These are phyloP conservation scores for Stephania yunnanensis DNA, from an alignment of 164 flowering plant species.

Conservation along the genomic window DNA sequence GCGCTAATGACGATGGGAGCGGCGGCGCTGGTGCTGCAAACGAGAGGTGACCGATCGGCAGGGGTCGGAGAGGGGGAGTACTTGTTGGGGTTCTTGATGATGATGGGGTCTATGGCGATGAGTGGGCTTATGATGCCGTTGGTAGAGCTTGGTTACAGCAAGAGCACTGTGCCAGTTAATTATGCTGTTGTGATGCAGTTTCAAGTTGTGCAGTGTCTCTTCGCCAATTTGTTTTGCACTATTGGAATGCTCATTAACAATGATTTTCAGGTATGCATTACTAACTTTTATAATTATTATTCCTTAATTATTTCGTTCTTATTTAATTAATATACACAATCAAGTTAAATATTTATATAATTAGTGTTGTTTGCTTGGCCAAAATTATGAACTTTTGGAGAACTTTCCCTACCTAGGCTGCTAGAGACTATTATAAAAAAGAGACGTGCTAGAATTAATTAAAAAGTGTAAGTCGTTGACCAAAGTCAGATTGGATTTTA, in stretches of 20 bases:
- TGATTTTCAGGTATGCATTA: constrained; percentile 30
- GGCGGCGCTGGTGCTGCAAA: constrained; percentile 13
- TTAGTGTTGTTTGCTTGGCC: too few species aligned
- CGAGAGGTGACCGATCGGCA: constrained; percentile 17
- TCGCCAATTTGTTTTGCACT: constrained; percentile 23
- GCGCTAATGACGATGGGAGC: constrained; percentile 19
- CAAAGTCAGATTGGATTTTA: too few species aligned
- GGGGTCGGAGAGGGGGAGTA: constrained; percentile 14
- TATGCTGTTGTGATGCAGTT: constrained; percentile 33
- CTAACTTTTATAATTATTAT: not conserved
- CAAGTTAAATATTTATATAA: too few species aligned
- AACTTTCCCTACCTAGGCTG: too few species aligned
- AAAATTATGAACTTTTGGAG: too few species aligned
- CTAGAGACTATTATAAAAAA: too few species aligned
- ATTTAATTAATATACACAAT: too few species aligned
- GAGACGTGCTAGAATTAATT: too few species aligned
- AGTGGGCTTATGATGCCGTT: constrained; percentile 16
- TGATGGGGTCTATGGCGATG: constrained; percentile 11
- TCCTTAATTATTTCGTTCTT: too few species aligned
- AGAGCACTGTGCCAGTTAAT: constrained; percentile 25
- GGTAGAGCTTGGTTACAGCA: constrained; percentile 23
- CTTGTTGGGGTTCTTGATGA: constrained; percentile 21
- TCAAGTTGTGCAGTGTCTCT: constrained; percentile 26
- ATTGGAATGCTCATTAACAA: constrained; percentile 37
- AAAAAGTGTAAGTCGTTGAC: too few species aligned